Base-by-base conservation (phyloP, 208 protist species). In the Leptomonas seymouri region DNA sequence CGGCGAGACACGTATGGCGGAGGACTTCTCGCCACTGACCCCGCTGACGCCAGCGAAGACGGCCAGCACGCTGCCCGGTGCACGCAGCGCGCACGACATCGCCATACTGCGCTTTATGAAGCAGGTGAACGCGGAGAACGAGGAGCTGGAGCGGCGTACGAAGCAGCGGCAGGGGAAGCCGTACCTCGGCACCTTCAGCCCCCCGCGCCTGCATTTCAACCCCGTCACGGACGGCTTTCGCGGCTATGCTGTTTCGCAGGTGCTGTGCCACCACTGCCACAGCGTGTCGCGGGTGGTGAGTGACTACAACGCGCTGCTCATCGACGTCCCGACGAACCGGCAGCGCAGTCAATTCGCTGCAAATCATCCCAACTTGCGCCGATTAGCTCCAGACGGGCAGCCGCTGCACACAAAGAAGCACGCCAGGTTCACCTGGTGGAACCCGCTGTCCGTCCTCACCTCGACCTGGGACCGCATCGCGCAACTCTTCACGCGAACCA, bases 201-300 rank as follows among this genome's bases (percentile, higher is more conserved):
- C 78, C 0, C 81, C 83, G 36, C 82, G 80, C 28, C 49, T 95
- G 27, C 80, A 85, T 61, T 83, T 70, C 67, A 94, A 91, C 73
- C 77, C 78, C 16, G 75, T 85, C 12, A 89, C 88, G 23, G 89
- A 95, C 76, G 41, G 74, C 67, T 96, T 97, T 76, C 89, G 74
- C n/a, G 93, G 93, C 15, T 84, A 92, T 54, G 67, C 78, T 49
- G 39, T 93, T 31, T 91, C 85, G 50, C 78, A 89, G 61, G 82
- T 95, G 44, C 64, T 46, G 27, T 97, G 93, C 55, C 82, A 89
- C 74, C 58, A 67, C 48, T 97, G 93, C 78, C 55, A 51, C 21
- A 62, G 30, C 41, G 81, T 77, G 3, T 93, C 89, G 34, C 82
- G 89, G 28, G 82, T 84, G 18, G 79, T 96, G 70, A 77, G 91